Evolutionary conservation across 176 grass and related monocot species (phyloP), one percentile per base, ranked within the genome.

Genomic region (Tillandsia leiboldiana): DNA sequence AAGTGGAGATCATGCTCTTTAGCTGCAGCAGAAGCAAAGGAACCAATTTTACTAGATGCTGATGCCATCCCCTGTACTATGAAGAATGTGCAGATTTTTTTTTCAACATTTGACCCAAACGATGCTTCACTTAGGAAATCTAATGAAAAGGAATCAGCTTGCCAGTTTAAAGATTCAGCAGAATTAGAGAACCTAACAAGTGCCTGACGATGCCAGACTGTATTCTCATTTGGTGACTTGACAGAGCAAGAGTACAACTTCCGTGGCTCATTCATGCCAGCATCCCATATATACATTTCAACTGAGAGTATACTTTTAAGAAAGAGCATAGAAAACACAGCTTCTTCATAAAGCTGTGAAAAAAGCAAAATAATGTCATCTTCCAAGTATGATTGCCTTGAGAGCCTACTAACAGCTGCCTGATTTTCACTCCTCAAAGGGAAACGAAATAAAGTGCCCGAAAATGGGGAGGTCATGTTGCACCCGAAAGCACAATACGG

Each of bases 211-310:
- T 96, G 92, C 78, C 78, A 89, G 26, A 83, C 71, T 28, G 81
- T 70, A 67, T 75, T 86, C 63, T 74, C 89, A 83, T 83, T 72
- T 15, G 71, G 67, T 73, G 83, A 87, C 24, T 53, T 78, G 61
- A 96, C 66, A 70, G 78, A 85, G 66, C 88, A 96, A 61, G 92
- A 96, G 75, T 92, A 84, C 48, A 87, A 58, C 71, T 82, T 81
- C 72, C 82, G 72, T 70, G 92, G 92, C 29, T 88, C 86, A 67
- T 71, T 49, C 75, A 75, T 73, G 68, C 77, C 86, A 73, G 78
- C 50, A 50, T 92, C 88, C 92, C 92, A 96, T 49, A 87, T 86
- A 78, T 87, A 96, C 86, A 96, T 92, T 77, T 96, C 88, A 81
- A 92, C 76, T 1, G 88, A 80, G 12, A 89, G 63, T 52, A 96